phyloP scores from a whole-genome alignment of 768 basidiomycete species.

The Amanita phalloides region DNA sequence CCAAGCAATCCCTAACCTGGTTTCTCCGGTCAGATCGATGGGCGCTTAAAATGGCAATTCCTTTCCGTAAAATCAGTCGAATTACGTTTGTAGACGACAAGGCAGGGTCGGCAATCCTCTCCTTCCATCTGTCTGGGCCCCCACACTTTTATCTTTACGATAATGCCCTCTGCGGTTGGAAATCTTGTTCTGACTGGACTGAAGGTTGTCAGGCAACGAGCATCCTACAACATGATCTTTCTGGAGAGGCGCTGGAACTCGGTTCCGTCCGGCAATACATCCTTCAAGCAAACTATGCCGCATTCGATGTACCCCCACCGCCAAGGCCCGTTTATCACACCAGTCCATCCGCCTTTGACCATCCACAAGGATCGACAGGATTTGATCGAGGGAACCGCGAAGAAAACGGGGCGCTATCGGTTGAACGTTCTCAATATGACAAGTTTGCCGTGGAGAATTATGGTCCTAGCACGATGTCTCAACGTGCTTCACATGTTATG shows the following conservation, averaged over 20 bases:
- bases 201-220: slow-evolving; percentile 59
- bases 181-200: slow-evolving; percentile 65
- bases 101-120: slow-evolving; percentile 46
- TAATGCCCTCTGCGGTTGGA: slow-evolving; percentile 38
- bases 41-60: slow-evolving; percentile 81
- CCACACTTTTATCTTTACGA: slow-evolving; percentile 63
- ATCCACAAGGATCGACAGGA: slow-evolving; percentile 12
- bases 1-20: slow-evolving; percentile 61
- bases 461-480: background rate
- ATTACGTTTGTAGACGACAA: slow-evolving; percentile 44
- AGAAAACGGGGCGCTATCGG: background rate
- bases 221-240: slow-evolving; percentile 52
- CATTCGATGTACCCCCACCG: background rate
- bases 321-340: background rate
- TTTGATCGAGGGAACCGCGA: background rate
- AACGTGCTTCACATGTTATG: background rate
- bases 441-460: background rate
- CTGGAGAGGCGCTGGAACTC: slow-evolving; percentile 54
- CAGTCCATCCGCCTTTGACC: slow-evolving; percentile 26
- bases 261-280: slow-evolving; percentile 42
- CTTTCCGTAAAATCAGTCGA: slow-evolving; percentile 51
- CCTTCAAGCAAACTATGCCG: slow-evolving; percentile 14
- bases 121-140: slow-evolving; percentile 54
- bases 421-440: background rate
- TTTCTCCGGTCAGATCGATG: slow-evolving; percentile 64